Percentiles rank a stretch among this genome's conserved stretches.
Evolutionary conservation across 768 basidiomycete species (phyloP).

Genomic region (Serendipita indica): DNA sequence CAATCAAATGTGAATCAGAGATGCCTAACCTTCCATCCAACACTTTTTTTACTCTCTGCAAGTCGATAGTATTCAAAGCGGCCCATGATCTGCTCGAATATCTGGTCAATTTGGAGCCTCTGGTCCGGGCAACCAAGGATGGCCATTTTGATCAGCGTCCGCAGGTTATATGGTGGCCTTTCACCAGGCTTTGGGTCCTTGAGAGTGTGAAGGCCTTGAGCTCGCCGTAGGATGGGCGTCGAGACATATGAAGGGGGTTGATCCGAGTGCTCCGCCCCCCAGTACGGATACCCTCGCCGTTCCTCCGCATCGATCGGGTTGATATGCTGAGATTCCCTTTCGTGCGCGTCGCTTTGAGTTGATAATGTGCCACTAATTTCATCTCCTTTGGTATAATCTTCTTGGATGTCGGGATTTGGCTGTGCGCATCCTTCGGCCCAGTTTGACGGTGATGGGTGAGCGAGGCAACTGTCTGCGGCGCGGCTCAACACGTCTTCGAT

Average conservation of each 20-base stretch:
- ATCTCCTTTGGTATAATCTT: too few species aligned
- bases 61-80: constrained; percentile 2
- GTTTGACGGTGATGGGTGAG: too few species aligned
- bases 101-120: neutral
- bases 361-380: too few species aligned
- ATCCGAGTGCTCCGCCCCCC: neutral
- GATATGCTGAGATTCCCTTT: too few species aligned
- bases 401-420: too few species aligned
- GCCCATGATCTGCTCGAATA: constrained; percentile 3
- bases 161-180: neutral
- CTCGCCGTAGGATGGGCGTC: neutral
- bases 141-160: neutral
- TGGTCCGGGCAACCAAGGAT: neutral
- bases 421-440: too few species aligned
- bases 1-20: neutral
- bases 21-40: neutral
- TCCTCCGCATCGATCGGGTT: neutral
- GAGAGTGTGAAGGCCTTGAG: neutral
- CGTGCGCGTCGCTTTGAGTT: too few species aligned
- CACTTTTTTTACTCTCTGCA: neutral
- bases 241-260: neutral
- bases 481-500: too few species aligned
- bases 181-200: neutral
- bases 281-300: neutral
- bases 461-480: too few species aligned